A percentile compares a stretch with the other conserved stretches of the same genome.
These are phyloP conservation scores for Fraxinus dipetala DNA, from an alignment of 305 asterid genomes.

Conservation along the genomic window DNA sequence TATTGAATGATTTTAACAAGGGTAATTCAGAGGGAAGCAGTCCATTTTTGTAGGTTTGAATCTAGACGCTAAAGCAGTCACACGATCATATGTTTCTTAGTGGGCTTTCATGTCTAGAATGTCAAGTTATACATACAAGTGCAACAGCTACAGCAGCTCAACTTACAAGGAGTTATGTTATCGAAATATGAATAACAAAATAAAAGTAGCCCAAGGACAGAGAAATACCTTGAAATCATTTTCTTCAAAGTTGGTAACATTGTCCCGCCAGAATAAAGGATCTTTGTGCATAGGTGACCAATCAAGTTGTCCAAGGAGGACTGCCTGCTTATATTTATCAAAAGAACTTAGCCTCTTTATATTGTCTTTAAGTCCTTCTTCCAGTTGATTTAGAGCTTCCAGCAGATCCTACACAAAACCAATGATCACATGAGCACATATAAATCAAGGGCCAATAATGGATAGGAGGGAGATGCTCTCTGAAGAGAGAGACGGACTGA, in stretches of 20 bases:
- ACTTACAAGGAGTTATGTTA: neutral
- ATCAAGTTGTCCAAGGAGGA: slow-evolving; percentile 88
- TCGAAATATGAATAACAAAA: neutral
- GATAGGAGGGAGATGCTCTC: neutral
- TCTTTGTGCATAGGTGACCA: slow-evolving; percentile 96
- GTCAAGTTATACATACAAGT: neutral
- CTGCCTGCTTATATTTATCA: slow-evolving; percentile 84
- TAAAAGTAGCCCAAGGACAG: neutral
- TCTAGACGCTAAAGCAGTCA: neutral
- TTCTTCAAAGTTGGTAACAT: slow-evolving; percentile 66
- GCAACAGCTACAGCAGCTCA: neutral
- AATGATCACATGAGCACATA: slow-evolving; percentile 13
- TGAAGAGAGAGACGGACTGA: slow-evolving; percentile 7
- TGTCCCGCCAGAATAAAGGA: slow-evolving; percentile 81
- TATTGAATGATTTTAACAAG: neutral
- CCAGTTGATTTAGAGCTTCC: slow-evolving; percentile 74
- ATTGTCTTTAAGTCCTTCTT: slow-evolving; percentile 63
- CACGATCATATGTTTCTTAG: neutral
- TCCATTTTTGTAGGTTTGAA: neutral
- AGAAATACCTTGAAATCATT: slow-evolving; percentile 74
- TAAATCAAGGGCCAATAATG: neutral
- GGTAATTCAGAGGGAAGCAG: neutral
- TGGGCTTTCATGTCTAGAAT: neutral
- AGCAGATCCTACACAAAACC: slow-evolving; percentile 60
- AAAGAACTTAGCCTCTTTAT: slow-evolving; percentile 78